A percentile compares a stretch with the other conserved stretches of the same genome.
Evolutionary conservation across 2,329 filamentous ascomycete genomes (phyloP).

Genomic region (Beauveria sp.): DNA sequence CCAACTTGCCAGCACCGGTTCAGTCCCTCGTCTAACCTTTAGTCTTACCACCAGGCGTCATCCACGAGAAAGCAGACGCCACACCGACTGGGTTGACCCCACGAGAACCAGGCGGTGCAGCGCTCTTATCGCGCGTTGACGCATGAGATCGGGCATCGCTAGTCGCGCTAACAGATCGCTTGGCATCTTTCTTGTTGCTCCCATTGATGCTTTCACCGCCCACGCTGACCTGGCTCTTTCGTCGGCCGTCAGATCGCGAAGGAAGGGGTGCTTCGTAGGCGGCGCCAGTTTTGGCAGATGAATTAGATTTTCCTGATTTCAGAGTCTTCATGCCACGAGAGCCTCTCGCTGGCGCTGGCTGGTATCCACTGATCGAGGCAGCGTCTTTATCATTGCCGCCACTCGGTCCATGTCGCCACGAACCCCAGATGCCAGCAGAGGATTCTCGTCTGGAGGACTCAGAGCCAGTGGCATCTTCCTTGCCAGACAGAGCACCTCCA

Average conservation of each 20-base stretch:
- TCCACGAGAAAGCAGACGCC: constrained; percentile 92
- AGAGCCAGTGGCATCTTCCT: constrained; percentile 22
- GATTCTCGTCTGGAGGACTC: constrained; percentile 36
- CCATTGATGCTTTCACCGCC: constrained; percentile 21
- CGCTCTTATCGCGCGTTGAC: constrained; percentile 28
- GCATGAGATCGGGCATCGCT: constrained; percentile 25
- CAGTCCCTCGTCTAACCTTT: constrained; percentile 25
- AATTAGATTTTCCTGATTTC: constrained; percentile 62
- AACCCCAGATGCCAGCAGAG: constrained; percentile 57
- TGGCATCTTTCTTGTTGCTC: constrained; percentile 45
- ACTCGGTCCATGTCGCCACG: constrained; percentile 56
- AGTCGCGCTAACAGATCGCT: constrained; percentile 39
- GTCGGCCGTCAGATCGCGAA: constrained; percentile 42
- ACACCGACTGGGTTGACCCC: constrained; percentile 79
- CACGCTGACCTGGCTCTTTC: constrained; percentile 42
- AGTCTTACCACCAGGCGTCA: constrained; percentile 49
- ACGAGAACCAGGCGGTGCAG: constrained; percentile 39
- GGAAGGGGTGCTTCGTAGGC: constrained; percentile 44
- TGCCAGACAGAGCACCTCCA: constrained; percentile 18
- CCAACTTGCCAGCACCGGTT: not conserved
- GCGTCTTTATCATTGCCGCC: constrained; percentile 49
- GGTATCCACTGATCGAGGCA: constrained; percentile 56
- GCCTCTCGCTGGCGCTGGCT: constrained; percentile 54
- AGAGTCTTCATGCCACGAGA: constrained; percentile 82
- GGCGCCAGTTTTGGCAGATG: constrained; percentile 43